Evolutionary conservation across 352 stramenopile species (phyloP).

Genomic region (Globisporangium barbulae): DNA sequence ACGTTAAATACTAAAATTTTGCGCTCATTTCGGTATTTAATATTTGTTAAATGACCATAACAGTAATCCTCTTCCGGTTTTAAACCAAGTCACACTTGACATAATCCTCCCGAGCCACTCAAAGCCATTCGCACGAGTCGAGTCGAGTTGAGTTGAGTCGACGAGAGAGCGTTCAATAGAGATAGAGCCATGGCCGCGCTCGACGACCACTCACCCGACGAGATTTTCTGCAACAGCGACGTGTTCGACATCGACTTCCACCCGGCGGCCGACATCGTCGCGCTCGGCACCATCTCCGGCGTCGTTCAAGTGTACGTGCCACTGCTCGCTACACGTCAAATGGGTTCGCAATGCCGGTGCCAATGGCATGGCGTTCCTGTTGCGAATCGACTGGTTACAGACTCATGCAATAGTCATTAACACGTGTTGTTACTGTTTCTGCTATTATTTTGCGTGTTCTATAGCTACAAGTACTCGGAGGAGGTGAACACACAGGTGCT

Average conservation of each 20-base stretch:
- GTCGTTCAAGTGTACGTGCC: constrained; percentile 74
- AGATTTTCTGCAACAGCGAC: constrained; percentile 70
- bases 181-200: constrained; percentile 44
- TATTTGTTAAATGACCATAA: too few relatives aligned
- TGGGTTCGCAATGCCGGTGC: constrained; percentile 5
- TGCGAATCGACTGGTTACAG: too few relatives aligned
- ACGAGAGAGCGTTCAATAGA: not conserved
- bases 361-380: not conserved
- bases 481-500: constrained; percentile 66
- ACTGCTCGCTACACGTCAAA: not conserved
- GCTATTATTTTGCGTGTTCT: not conserved
- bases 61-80: too few relatives aligned
- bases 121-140: constrained; percentile 5
- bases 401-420: not conserved
- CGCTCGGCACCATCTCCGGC: constrained; percentile 68
- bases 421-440: not conserved
- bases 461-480: constrained; percentile 79
- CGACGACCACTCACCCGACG: constrained; percentile 74
- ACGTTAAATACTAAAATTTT: too few relatives aligned
- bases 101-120: constrained; percentile 20
- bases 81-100: too few relatives aligned
- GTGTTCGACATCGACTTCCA: constrained; percentile 89
- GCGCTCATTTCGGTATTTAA: too few relatives aligned
- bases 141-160: not conserved
- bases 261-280: constrained; percentile 62